Percentiles rank a stretch among this genome's conserved stretches.
phyloP scores from a whole-genome alignment of 139 green algal genomes.

The Haematococcus sp. region DNA sequence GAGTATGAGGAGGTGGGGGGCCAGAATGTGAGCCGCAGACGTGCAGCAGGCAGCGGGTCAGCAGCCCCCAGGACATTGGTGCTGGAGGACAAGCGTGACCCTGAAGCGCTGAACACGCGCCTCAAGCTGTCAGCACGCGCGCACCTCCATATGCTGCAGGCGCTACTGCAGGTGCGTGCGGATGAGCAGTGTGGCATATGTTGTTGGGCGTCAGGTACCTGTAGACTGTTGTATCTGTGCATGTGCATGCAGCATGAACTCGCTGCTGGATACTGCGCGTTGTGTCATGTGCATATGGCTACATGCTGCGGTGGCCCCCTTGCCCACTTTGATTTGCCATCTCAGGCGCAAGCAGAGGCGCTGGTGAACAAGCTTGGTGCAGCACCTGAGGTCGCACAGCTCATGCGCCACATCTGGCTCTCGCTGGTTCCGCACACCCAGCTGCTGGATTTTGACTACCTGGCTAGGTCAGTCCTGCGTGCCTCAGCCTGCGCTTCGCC shows the following conservation, averaged over 20 bases:
- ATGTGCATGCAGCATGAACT: no score
- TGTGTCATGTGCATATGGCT: neutral
- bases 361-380: neutral
- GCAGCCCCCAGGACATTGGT: neutral
- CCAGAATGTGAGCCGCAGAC: neutral
- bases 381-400: neutral
- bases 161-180: conserved; percentile 4
- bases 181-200: no score
- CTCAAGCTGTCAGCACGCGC: neutral
- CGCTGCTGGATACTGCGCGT: no score
- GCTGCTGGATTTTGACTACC: neutral
- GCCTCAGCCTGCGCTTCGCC: no score
- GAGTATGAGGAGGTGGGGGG: conserved; percentile 7
- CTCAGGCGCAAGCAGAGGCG: neutral
- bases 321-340: neutral
- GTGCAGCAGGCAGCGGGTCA: neutral
- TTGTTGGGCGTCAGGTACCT: no score
- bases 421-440: neutral
- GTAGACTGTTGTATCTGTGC: no score
- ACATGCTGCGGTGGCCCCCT: neutral
- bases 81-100: neutral
- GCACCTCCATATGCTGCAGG: conserved; percentile 1
- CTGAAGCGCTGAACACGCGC: neutral
- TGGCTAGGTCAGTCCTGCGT: neutral
- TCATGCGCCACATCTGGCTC: conserved; percentile 7